These are phyloP conservation scores for Wickerhamiella qilinensis DNA, from an alignment of 805 yeast genomes.

Conservation along the genomic window DNA sequence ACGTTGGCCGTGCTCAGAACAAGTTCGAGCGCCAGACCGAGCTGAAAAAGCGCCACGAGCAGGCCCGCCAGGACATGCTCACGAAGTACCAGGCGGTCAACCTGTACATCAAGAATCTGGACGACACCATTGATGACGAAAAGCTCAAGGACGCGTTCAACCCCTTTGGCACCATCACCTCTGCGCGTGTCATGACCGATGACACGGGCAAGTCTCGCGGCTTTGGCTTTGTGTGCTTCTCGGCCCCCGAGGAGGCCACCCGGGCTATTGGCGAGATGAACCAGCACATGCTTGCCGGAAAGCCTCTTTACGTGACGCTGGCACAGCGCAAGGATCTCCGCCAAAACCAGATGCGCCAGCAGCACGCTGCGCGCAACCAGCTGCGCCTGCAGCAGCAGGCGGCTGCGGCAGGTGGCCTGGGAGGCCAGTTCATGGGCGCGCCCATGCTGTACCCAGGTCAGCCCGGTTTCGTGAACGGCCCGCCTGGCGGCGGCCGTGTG, in stretches of 20 bases:
- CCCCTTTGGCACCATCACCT: constrained; percentile 86
- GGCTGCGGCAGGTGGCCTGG: constrained; percentile 57
- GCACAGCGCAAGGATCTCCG: constrained; percentile 98
- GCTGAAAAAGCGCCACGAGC: constrained; percentile 87
- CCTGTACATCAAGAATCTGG: constrained; percentile 91
- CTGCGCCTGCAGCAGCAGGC: constrained; percentile 96
- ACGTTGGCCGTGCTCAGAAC: constrained; percentile 98
- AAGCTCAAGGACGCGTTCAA: constrained; percentile 80
- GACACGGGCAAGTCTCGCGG: constrained; percentile 93
- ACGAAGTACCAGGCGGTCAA: constrained; percentile 95
- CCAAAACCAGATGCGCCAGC: constrained; percentile 93
- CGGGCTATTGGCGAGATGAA: constrained; percentile 97
- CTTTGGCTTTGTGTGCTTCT: constrained; percentile 96
- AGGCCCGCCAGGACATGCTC: constrained; percentile 77
- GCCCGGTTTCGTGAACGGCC: constrained; percentile 70
- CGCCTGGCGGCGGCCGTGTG: constrained; percentile 43
- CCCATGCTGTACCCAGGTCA: constrained; percentile 66
- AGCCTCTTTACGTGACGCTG: constrained; percentile 95
- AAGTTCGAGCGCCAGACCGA: constrained; percentile 94
- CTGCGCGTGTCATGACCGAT: constrained; percentile 92
- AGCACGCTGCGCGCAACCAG: constrained; percentile 95
- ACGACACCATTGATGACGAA: constrained; percentile 83
- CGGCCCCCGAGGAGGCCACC: constrained; percentile 96
- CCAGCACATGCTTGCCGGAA: constrained; percentile 86
- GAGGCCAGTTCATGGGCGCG: constrained; percentile 61